Evolutionary conservation across 306 rosid species (phyloP).

Genomic region (Begonia fuchsioides): DNA sequence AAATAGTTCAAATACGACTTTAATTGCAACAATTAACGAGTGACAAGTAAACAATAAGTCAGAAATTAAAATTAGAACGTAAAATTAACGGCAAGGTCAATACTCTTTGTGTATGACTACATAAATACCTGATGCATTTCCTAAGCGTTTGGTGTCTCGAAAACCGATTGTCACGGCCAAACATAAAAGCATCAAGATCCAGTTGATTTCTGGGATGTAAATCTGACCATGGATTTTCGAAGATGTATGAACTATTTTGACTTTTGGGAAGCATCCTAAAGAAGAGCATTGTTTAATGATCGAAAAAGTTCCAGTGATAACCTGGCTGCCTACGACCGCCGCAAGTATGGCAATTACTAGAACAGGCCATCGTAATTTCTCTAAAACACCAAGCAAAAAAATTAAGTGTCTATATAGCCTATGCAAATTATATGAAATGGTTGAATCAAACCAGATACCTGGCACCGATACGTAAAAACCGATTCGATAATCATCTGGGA

Average conservation of each 20-base stretch:
- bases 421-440: no score
- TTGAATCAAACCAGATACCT: constrained; percentile 28
- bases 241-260: constrained; percentile 82
- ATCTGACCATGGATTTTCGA: constrained; percentile 90
- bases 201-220: constrained; percentile 90
- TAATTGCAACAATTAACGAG: no score
- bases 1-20: no score
- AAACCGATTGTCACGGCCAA: constrained; percentile 80
- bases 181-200: constrained; percentile 80
- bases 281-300: constrained; percentile 89
- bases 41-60: no score
- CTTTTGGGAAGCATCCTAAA: constrained; percentile 80
- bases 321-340: constrained; percentile 94
- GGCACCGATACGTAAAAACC: constrained; percentile 93
- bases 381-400: constrained; percentile 19
- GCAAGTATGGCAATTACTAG: constrained; percentile 84
- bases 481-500: constrained; percentile 14
- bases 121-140: constrained; percentile 83
- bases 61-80: not conserved
- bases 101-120: not conserved
- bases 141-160: constrained; percentile 69
- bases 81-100: not conserved
- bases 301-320: constrained; percentile 90
- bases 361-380: constrained; percentile 74
- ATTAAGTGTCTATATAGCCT: not conserved